Percentiles rank a stretch among this genome's conserved stretches.
Evolutionary conservation across 2,329 filamentous ascomycete species (phyloP).

Genomic region (Colletotrichum tropicale): DNA sequence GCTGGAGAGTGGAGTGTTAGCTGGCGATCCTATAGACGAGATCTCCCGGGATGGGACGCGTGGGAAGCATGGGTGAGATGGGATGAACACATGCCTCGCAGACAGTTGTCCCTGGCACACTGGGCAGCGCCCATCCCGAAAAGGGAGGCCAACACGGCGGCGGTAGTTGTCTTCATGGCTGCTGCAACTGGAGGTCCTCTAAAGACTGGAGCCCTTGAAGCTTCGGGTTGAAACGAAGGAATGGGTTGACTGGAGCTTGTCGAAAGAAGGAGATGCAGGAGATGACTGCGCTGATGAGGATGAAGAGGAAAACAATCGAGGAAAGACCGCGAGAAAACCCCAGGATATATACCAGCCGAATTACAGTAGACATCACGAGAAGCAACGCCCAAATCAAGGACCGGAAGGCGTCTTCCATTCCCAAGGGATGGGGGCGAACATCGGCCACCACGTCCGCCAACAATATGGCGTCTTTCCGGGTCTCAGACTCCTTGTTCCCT

Average conservation of each 20-base stretch:
- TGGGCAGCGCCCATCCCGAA: constrained; percentile 15
- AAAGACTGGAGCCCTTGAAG: constrained; percentile 1
- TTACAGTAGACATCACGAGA: background rate
- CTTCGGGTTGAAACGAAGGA: constrained; percentile 5
- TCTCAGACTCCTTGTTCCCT: constrained; percentile 18
- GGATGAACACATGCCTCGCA: constrained; percentile 2
- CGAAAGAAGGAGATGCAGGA: constrained; percentile 9
- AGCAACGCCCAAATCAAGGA: background rate
- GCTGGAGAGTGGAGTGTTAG: background rate
- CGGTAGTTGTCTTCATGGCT: constrained; percentile 16
- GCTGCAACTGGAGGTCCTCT: background rate
- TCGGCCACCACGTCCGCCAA: background rate
- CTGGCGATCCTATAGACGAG: background rate
- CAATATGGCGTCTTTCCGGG: background rate
- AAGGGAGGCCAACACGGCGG: constrained; percentile 18
- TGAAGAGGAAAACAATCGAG: background rate
- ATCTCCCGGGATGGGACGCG: background rate
- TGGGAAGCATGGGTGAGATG: background rate
- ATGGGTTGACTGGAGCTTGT: constrained; percentile 12
- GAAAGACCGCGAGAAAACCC: background rate
- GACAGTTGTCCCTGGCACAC: constrained; percentile 19
- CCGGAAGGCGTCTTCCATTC: background rate
- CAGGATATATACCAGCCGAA: background rate
- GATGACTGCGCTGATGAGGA: constrained; percentile 12
- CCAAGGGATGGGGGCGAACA: constrained; percentile 9